Evolutionary conservation across 139 green algal genomes (phyloP).

Genomic region (Chlorella sp.): DNA sequence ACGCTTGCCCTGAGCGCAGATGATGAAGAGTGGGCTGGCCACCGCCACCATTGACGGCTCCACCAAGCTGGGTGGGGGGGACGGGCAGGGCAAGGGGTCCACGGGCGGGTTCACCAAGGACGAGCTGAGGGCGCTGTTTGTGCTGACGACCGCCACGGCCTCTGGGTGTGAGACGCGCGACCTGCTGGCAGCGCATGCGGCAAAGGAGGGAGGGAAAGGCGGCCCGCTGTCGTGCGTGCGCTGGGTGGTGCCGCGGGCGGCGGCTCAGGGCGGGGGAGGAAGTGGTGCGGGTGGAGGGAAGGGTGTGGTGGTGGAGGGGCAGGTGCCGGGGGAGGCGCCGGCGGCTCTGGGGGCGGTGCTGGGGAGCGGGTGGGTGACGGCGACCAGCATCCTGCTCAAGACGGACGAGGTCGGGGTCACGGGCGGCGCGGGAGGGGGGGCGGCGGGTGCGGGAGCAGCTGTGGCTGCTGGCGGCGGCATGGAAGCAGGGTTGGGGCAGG

Average conservation of each 20-base stretch:
- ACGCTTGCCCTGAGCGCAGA: constrained; percentile 21
- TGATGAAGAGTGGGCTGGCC: constrained; percentile 65
- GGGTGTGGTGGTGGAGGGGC: not conserved
- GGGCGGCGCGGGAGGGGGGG: no score
- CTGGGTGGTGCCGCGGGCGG: not conserved
- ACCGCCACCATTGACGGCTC: constrained; percentile 18
- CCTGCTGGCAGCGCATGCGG: not conserved
- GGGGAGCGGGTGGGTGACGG: not conserved
- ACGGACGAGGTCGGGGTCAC: not conserved
- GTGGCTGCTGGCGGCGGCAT: no score
- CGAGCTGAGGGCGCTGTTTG: constrained; percentile 73
- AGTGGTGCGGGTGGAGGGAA: not conserved
- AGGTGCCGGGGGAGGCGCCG: not conserved
- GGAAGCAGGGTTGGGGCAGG: no score
- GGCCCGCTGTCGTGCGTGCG: not conserved
- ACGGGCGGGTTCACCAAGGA: constrained; percentile 47
- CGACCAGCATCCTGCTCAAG: not conserved
- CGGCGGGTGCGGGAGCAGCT: no score
- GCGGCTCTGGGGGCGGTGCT: not conserved
- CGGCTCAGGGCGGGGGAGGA: not conserved
- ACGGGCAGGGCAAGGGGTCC: not conserved
- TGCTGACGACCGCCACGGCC: constrained; percentile 12
- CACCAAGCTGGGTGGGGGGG: not conserved
- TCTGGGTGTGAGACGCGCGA: not conserved
- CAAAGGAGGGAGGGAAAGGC: not conserved